A percentile compares a stretch with the other conserved stretches of the same genome.
Conservation (phyloP, 1,139 yeast species). For the Yamadazyma diddensiae region DNA sequence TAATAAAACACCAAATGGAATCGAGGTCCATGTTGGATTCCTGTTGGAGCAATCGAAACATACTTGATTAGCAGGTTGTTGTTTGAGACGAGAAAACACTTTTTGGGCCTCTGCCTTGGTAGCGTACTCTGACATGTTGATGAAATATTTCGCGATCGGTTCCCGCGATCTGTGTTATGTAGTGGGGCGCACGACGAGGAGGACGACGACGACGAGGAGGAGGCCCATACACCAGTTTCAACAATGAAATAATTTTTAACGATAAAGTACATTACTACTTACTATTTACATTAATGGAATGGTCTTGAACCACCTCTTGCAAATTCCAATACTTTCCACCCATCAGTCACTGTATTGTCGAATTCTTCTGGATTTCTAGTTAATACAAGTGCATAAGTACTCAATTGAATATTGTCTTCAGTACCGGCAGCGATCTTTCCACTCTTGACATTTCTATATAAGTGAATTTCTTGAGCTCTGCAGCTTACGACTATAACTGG, state of each 20-base stretch:
- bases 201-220: too few relatives aligned
- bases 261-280: too few relatives aligned
- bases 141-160: too few relatives aligned
- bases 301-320: slow-evolving; percentile 93
- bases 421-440: slow-evolving; percentile 97
- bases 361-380: slow-evolving; percentile 92
- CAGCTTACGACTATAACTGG: slow-evolving; percentile 95
- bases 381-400: slow-evolving; percentile 94
- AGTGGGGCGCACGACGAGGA: too few relatives aligned
- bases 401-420: slow-evolving; percentile 87
- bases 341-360: slow-evolving; percentile 87
- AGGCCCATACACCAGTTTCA: too few relatives aligned
- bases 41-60: slow-evolving; percentile 66
- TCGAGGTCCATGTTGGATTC: slow-evolving; percentile 52
- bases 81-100: slow-evolving; percentile 56
- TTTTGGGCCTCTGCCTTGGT: slow-evolving; percentile 59
- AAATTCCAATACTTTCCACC: slow-evolving; percentile 95
- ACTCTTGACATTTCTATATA: slow-evolving; percentile 84
- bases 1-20: slow-evolving; percentile 47
- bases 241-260: too few relatives aligned
- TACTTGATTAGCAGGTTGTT: slow-evolving; percentile 70
- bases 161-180: too few relatives aligned
- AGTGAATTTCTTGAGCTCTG: slow-evolving; percentile 93
- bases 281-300: slow-evolving; percentile 51
- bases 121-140: slow-evolving; percentile 51